Conservation (phyloP, 2,329 filamentous ascomycete species). For the Monosporascus sp. region DNA sequence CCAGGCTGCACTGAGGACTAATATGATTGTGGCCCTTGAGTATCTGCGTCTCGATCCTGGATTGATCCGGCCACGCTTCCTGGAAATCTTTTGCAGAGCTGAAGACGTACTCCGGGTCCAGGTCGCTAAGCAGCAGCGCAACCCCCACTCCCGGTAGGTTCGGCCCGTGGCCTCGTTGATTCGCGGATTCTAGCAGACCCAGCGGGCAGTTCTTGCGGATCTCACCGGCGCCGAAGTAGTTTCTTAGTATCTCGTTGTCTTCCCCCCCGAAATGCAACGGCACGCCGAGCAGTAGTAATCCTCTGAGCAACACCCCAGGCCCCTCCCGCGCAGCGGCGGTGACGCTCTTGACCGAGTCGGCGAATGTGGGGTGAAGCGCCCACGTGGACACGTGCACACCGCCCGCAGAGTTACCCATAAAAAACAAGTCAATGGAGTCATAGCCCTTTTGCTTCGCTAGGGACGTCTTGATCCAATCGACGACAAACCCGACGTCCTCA, state of each 20-base stretch:
- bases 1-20: slow-evolving; percentile 20
- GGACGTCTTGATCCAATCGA: slow-evolving; percentile 29
- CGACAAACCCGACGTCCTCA: slow-evolving; percentile 30
- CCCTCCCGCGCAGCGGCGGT: slow-evolving; percentile 3
- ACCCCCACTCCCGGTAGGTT: slow-evolving; percentile 15
- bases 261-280: slow-evolving; percentile 20
- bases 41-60: slow-evolving; percentile 12
- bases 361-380: slow-evolving; percentile 23
- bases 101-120: slow-evolving; percentile 20
- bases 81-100: slow-evolving; percentile 18
- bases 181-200: slow-evolving; percentile 14
- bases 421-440: slow-evolving; percentile 27
- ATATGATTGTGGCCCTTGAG: slow-evolving; percentile 27
- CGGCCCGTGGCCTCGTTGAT: slow-evolving; percentile 9
- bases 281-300: slow-evolving; percentile 16
- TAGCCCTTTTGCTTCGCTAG: slow-evolving; percentile 17
- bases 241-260: slow-evolving; percentile 13
- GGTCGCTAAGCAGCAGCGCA: slow-evolving; percentile 19
- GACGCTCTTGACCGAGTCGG: slow-evolving; percentile 11
- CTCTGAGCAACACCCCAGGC: slow-evolving; percentile 15
- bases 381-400: slow-evolving; percentile 33
- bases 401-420: slow-evolving; percentile 37
- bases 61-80: slow-evolving; percentile 12
- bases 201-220: slow-evolving; percentile 17
- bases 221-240: slow-evolving; percentile 19